phyloP scores from a whole-genome alignment of 2,329 filamentous ascomycete species.

The Aspergillus texensis region DNA sequence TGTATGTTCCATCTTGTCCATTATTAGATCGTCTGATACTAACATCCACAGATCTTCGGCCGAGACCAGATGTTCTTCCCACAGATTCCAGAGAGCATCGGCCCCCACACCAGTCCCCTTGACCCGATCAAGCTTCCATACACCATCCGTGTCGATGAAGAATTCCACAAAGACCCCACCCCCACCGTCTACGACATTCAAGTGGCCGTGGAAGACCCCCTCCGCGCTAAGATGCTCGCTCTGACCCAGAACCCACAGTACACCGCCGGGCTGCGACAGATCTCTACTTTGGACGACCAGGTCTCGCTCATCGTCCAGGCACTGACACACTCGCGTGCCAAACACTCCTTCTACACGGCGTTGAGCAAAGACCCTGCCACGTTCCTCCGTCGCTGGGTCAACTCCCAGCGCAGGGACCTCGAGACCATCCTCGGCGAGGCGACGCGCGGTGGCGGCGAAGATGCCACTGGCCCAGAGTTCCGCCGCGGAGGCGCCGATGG shows the following conservation, averaged over 20 bases:
- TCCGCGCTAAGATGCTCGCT: conserved; percentile 67
- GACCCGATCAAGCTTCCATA: conserved; percentile 83
- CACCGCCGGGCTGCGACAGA: conserved; percentile 72
- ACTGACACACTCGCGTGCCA: conserved; percentile 80
- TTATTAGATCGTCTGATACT: background rate
- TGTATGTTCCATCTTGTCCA: conserved; percentile 53
- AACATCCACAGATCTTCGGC: conserved; percentile 64
- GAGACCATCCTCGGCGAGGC: conserved; percentile 86
- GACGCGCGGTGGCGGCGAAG: conserved; percentile 60
- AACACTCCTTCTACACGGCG: conserved; percentile 82
- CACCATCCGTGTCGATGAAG: conserved; percentile 89
- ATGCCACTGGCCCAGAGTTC: conserved; percentile 51
- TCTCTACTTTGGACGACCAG: conserved; percentile 79
- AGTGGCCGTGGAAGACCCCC: conserved; percentile 80
- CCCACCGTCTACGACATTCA: conserved; percentile 89
- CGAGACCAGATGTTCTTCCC: conserved; percentile 83
- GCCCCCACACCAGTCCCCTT: conserved; percentile 75
- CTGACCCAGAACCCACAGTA: conserved; percentile 72
- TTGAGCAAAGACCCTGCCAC: conserved; percentile 79
- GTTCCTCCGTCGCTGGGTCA: conserved; percentile 86
- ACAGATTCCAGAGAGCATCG: conserved; percentile 77
- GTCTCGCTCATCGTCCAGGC: conserved; percentile 81
- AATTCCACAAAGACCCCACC: conserved; percentile 72
- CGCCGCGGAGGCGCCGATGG: conserved; percentile 57
- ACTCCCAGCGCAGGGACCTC: conserved; percentile 85